Evolutionary conservation across 2,329 filamentous ascomycete genomes (phyloP).

Genomic region (Dryadomyces sulphureus): DNA sequence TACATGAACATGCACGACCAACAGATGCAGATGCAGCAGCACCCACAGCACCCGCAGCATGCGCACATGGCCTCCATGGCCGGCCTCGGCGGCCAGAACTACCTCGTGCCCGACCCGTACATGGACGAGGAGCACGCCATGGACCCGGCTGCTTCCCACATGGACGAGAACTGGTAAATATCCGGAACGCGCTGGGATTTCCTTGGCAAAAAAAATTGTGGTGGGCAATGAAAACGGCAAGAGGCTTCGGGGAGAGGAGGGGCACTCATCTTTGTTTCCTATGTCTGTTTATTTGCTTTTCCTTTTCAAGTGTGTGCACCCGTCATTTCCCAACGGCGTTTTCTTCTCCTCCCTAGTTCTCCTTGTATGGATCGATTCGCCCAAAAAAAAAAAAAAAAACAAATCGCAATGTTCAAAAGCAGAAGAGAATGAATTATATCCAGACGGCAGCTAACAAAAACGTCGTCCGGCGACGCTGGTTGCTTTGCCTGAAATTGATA

Average conservation of each 20-base stretch:
- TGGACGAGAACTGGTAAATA: conserved; percentile 1
- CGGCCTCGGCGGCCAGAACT: too few relatives aligned
- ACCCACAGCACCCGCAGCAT: too few relatives aligned
- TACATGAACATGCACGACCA: neutral
- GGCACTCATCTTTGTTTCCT: neutral
- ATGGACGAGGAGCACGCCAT: neutral
- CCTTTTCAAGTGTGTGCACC: too few relatives aligned
- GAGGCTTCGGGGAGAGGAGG: neutral
- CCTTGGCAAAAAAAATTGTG: neutral
- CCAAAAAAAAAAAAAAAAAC: conserved; percentile 1
- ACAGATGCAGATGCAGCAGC: neutral
- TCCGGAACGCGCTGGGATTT: neutral
- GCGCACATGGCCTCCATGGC: too few relatives aligned
- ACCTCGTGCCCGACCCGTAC: neutral
- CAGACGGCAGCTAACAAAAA: neutral
- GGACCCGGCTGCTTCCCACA: neutral
- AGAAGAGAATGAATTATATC: neutral
- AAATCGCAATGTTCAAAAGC: neutral
- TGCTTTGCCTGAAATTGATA: neutral
- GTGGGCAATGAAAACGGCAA: neutral
- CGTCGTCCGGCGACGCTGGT: neutral
- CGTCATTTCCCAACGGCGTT: conserved; percentile 4
- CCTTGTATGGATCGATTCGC: neutral
- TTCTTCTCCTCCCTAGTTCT: conserved; percentile 1
- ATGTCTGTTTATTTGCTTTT: neutral